Percentiles rank a stretch among this genome's conserved stretches.
Conservation (phyloP, 2,329 filamentous ascomycete species). For the Lecanicillium sp. region DNA sequence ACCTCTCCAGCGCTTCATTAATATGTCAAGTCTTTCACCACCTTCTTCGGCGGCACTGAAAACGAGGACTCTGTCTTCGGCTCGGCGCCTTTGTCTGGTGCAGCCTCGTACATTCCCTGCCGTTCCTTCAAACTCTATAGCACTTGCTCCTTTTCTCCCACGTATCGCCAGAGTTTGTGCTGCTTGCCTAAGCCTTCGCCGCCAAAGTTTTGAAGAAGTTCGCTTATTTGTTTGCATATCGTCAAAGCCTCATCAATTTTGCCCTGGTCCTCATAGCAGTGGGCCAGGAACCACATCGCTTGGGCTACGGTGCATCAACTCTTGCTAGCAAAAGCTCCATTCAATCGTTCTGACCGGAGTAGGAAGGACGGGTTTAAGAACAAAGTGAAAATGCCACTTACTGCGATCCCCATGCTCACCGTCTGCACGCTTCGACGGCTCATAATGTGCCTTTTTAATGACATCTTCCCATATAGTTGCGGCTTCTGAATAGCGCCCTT, state of each 20-base stretch:
- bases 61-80: not conserved
- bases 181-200: not conserved
- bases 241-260: not conserved
- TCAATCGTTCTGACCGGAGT: not conserved
- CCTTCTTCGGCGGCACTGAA: not conserved
- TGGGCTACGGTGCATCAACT: not conserved
- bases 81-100: not conserved
- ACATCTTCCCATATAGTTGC: conserved; percentile 3
- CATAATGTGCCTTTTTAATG: conserved; percentile 1
- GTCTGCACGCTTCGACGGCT: conserved; percentile 1
- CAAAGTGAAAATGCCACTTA: not conserved
- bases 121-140: not conserved
- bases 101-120: not conserved
- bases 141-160: not conserved
- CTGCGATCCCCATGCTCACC: conserved; percentile 2
- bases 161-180: conserved; percentile 1
- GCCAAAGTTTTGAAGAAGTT: conserved; percentile 1
- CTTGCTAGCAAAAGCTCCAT: not conserved
- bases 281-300: conserved; percentile 3
- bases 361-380: not conserved
- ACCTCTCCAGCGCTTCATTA: too few relatives aligned
- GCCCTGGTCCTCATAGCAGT: conserved; percentile 5
- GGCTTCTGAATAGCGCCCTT: conserved; percentile 1
- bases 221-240: not conserved
- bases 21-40: conserved; percentile 1